Base-by-base conservation (phyloP, 2,329 filamentous ascomycete species). In the Aspergillus intermedius region DNA sequence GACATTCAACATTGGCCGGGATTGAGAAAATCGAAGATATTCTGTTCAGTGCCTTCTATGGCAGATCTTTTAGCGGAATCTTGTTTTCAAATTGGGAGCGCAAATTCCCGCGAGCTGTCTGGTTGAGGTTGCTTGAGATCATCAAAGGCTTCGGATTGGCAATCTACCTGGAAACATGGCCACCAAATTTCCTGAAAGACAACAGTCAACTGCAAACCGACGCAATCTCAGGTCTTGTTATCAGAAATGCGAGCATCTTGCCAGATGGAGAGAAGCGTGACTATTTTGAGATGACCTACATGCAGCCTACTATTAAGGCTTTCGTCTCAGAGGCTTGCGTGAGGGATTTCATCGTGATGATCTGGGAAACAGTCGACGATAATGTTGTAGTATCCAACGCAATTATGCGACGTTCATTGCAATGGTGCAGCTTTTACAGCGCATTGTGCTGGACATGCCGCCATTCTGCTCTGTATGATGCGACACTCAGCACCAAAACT, bases 341-440 rank as follows among this genome's bases (percentile, higher is more conserved):
- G 42, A 58, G 70, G 49, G 64, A 70, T n/a, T 73, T 73, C 42
- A 60, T 63, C 0, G 66, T 75, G 1, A 60, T 74, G 47, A 64
- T 67, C 5, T 76, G 74, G 73, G 74, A 77, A 46, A 73, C 70
- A 0, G 50, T 74, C 9, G 66, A 73, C 28, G 62, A 76, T 46
- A 52, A 65, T 30, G 65, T 64, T 4, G 35, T 54, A 3, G 30
- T 72, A 12, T 61, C 67, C 2, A 73, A 75, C 54, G 70, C 73
- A 0, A 66, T 75, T 7, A 54, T 73, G 13, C 69, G 69, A 49
- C 59, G 74, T 42, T 71, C 68, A 25, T 66, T 70, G 42, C 65
- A 69, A 25, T 77, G 74, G 74, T 74, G 70, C 52, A 67, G 67
- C 22, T 77, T 74, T 53, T 74, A 75, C 55, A 74, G 67, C 49